These are phyloP conservation scores for Avicennia marina DNA, from an alignment of 257 asterid species.

Conservation along the genomic window DNA sequence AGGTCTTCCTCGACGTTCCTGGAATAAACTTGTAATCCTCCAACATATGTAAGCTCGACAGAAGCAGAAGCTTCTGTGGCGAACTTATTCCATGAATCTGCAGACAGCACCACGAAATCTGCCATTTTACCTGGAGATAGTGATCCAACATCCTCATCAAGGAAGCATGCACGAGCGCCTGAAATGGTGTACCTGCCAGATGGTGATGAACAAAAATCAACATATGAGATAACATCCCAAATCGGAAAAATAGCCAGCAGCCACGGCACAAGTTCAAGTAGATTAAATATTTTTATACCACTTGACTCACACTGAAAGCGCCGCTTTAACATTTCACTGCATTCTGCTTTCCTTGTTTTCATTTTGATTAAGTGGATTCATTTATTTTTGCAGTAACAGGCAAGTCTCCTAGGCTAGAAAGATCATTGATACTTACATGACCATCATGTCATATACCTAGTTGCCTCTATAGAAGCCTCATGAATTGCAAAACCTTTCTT, in stretches of 20 bases:
- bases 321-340: no score
- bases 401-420: background rate
- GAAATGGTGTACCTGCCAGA: constrained; percentile 66
- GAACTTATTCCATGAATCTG: constrained; percentile 68
- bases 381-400: background rate
- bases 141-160: constrained; percentile 80
- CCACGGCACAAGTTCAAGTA: background rate
- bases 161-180: constrained; percentile 89
- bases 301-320: no score
- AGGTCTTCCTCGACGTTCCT: background rate
- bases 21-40: constrained; percentile 63
- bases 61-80: constrained; percentile 41
- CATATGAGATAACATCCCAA: no score
- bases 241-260: background rate
- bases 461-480: no score
- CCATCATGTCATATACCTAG: no score
- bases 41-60: constrained; percentile 79
- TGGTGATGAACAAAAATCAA: no score
- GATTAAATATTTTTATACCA: background rate
- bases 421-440: background rate
- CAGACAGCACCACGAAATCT: constrained; percentile 73
- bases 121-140: constrained; percentile 82
- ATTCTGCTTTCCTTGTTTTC: no score
- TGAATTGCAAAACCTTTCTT: no score
- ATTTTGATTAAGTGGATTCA: no score